A percentile compares a stretch with the other conserved stretches of the same genome.
phyloP scores from a whole-genome alignment of 805 yeast species.

The Starmerella apis region DNA sequence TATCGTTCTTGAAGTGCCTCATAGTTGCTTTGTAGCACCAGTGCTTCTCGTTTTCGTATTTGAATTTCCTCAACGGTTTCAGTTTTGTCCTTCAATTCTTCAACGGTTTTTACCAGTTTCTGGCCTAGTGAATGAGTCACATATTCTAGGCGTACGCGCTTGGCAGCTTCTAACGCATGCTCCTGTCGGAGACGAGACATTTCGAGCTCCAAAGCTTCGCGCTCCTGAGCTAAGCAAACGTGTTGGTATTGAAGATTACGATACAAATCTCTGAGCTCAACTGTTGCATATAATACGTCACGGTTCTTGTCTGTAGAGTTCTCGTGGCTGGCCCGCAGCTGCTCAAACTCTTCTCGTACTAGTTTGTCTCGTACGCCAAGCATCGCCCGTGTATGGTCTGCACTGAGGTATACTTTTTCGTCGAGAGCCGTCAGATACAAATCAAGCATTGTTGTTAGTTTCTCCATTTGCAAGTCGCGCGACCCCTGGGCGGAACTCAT shows the following conservation, averaged over 20 bases:
- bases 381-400: slow-evolving; percentile 20
- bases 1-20: slow-evolving; percentile 6
- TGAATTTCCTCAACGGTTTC: slow-evolving; percentile 9
- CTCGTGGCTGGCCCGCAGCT: slow-evolving; percentile 9
- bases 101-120: slow-evolving; percentile 17
- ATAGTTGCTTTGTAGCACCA: background rate
- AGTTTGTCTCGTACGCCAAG: slow-evolving; percentile 18
- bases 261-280: slow-evolving; percentile 17
- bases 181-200: slow-evolving; percentile 17
- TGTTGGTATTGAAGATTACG: slow-evolving; percentile 18
- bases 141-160: slow-evolving; percentile 17
- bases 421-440: slow-evolving; percentile 27
- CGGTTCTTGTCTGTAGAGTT: background rate
- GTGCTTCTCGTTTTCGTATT: slow-evolving; percentile 7
- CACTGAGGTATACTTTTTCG: slow-evolving; percentile 26
- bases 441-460: slow-evolving; percentile 22
- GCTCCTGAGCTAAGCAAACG: slow-evolving; percentile 15
- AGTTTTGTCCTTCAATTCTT: slow-evolving; percentile 2
- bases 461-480: slow-evolving; percentile 12
- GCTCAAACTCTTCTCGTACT: slow-evolving; percentile 14
- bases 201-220: slow-evolving; percentile 19
- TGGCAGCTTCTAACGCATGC: slow-evolving; percentile 20
- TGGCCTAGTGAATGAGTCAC: slow-evolving; percentile 20
- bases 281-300: slow-evolving; percentile 2
- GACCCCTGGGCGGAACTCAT: slow-evolving; percentile 9